These are phyloP conservation scores for Pugionium dolabratum DNA, from an alignment of 345 rosid genomes.

Conservation along the genomic window DNA sequence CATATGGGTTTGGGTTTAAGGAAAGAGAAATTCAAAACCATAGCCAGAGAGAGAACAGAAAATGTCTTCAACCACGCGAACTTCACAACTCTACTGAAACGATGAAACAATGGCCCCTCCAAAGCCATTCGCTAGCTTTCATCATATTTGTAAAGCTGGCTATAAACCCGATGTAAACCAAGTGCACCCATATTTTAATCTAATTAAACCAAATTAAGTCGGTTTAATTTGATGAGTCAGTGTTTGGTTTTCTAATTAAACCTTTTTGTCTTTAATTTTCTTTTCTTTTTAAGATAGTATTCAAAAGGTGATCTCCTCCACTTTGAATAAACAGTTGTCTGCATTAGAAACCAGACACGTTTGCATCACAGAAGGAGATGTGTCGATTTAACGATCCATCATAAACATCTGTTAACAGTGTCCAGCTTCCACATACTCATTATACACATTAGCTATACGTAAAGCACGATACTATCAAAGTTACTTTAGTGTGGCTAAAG, in stretches of 20 bases:
- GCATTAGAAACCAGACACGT: slow-evolving; percentile 11
- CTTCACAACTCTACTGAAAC: too few relatives aligned
- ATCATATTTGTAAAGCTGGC: too few relatives aligned
- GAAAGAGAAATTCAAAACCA: not conserved
- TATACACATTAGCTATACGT: not conserved
- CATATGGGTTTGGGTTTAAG: not conserved
- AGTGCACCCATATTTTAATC: not conserved
- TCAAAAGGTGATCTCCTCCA: slow-evolving; percentile 13
- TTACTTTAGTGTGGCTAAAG: not conserved
- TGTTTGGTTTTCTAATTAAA: too few relatives aligned
- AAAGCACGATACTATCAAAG: too few relatives aligned
- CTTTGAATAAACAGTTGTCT: slow-evolving; percentile 32
- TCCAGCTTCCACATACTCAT: slow-evolving; percentile 32
- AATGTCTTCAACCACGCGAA: too few relatives aligned
- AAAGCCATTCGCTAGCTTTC: too few relatives aligned
- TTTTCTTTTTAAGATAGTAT: not conserved
- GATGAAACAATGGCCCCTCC: too few relatives aligned
- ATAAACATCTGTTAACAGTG: slow-evolving; percentile 23
- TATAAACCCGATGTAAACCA: not conserved
- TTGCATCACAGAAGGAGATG: slow-evolving; percentile 1
- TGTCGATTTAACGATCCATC: slow-evolving; percentile 6
- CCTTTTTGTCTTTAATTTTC: too few relatives aligned
- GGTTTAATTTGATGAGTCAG: not conserved
- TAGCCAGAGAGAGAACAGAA: too few relatives aligned
- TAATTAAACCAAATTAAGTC: not conserved